Percentiles rank a stretch among this genome's conserved stretches.
These are phyloP conservation scores for Leucaena leucocephala DNA, from an alignment of 306 rosid genomes.

Conservation along the genomic window DNA sequence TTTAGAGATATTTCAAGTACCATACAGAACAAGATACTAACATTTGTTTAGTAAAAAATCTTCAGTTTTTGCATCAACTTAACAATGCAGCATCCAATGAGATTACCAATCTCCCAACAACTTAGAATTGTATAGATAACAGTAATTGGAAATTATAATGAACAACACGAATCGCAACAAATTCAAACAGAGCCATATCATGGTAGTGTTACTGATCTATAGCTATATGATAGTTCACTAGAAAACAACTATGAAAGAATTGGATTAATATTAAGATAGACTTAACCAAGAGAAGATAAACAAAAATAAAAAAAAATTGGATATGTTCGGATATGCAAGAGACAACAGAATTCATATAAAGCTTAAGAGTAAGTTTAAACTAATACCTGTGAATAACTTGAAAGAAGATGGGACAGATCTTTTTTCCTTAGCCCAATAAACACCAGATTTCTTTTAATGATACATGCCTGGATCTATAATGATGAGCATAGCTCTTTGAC, in stretches of 20 bases:
- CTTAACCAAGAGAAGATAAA: background rate
- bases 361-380: slow-evolving; percentile 5
- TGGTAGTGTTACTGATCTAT: background rate
- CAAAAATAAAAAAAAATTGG: too few species aligned
- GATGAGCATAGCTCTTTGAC: slow-evolving; percentile 80
- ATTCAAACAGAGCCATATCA: slow-evolving; percentile 9
- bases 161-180: background rate
- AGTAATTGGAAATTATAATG: background rate
- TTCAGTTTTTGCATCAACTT: background rate
- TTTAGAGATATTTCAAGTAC: background rate
- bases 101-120: background rate
- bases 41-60: background rate
- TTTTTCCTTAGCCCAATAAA: slow-evolving; percentile 91
- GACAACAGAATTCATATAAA: too few species aligned
- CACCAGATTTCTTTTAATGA: slow-evolving; percentile 79
- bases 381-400: slow-evolving; percentile 81
- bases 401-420: slow-evolving; percentile 84
- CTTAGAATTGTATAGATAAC: background rate
- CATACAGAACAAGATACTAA: background rate
- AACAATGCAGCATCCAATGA: slow-evolving; percentile 16
- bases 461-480: slow-evolving; percentile 86
- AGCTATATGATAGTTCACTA: background rate
- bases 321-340: too few species aligned
- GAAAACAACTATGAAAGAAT: background rate
- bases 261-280: background rate